phyloP scores from a whole-genome alignment of 2,329 filamentous ascomycete species.

The Fusarium sp. region DNA sequence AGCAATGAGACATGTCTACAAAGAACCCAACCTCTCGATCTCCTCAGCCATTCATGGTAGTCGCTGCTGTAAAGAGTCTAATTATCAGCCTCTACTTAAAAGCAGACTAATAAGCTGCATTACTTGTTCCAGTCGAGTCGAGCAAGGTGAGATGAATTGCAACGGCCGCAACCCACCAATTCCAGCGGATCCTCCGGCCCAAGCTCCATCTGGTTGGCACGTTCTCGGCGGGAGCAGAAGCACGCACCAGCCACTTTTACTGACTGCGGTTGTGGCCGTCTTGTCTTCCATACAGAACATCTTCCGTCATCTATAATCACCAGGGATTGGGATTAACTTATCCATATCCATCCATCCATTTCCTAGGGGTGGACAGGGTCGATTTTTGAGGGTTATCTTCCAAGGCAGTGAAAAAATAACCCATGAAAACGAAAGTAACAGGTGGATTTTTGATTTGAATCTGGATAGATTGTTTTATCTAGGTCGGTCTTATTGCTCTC shows the following conservation, averaged over 20 bases:
- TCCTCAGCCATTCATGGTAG: neutral
- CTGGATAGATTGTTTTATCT: neutral
- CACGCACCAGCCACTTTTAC: conserved; percentile 31
- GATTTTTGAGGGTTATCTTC: conserved; percentile 42
- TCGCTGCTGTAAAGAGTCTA: neutral
- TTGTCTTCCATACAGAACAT: conserved; percentile 30
- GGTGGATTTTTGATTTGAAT: conserved; percentile 5
- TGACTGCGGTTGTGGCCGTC: conserved; percentile 26
- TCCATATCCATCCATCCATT: conserved; percentile 17
- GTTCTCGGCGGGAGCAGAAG: conserved; percentile 26
- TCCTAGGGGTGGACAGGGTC: conserved; percentile 32
- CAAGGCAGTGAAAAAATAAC: conserved; percentile 34
- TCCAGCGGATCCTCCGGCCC: conserved; percentile 35
- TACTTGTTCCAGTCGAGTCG: neutral
- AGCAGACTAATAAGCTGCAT: conserved; percentile 8
- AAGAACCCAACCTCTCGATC: neutral
- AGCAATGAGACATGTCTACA: conserved; percentile 1
- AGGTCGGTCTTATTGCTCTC: no score
- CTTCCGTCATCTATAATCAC: conserved; percentile 44
- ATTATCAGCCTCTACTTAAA: neutral
- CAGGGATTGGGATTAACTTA: conserved; percentile 23
- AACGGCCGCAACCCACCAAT: conserved; percentile 36
- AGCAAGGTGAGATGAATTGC: conserved; percentile 13
- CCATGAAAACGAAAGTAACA: conserved; percentile 21
- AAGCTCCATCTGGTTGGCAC: conserved; percentile 31